A percentile compares a stretch with the other conserved stretches of the same genome.
These are phyloP conservation scores for Neurospora pannonica DNA, from an alignment of 495 filamentous ascomycete genomes.

Conservation along the genomic window DNA sequence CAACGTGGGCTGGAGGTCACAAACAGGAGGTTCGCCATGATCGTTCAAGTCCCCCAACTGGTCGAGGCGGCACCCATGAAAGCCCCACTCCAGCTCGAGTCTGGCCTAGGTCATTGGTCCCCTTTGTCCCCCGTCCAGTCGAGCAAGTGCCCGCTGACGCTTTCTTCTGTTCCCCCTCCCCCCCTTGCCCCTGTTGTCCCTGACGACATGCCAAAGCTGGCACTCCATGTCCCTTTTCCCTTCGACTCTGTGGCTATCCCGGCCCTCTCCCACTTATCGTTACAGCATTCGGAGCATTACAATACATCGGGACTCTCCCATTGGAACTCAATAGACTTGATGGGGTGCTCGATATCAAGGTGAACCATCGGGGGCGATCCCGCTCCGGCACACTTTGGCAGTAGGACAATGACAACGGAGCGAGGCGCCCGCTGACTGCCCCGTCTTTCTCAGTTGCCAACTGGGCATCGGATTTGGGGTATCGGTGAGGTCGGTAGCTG, in stretches of 20 bases:
- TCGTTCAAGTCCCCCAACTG: background rate
- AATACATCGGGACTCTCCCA: background rate
- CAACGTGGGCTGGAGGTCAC: background rate
- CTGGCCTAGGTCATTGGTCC: background rate
- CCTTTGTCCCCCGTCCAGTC: background rate
- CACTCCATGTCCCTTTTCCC: background rate
- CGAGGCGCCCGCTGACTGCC: background rate
- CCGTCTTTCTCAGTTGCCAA: background rate
- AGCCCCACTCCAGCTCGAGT: background rate
- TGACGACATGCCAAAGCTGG: constrained; percentile 13
- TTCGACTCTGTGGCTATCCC: constrained; percentile 1
- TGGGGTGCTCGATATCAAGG: background rate
- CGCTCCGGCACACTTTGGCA: constrained; percentile 6
- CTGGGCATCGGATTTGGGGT: background rate
- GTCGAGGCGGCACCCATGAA: background rate
- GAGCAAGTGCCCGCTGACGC: background rate
- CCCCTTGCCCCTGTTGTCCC: constrained; percentile 5
- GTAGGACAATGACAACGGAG: background rate
- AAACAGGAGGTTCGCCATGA: background rate
- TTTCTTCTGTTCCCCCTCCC: background rate
- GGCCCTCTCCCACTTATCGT: background rate
- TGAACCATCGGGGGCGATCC: constrained; percentile 5
- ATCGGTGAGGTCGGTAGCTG: constrained; percentile 4
- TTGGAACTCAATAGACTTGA: background rate
- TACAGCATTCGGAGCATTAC: background rate